Percentiles rank a stretch among this genome's conserved stretches.
Evolutionary conservation across 1,284 basidiomycete species (phyloP).

Genomic region (Trichosporon sp.): DNA sequence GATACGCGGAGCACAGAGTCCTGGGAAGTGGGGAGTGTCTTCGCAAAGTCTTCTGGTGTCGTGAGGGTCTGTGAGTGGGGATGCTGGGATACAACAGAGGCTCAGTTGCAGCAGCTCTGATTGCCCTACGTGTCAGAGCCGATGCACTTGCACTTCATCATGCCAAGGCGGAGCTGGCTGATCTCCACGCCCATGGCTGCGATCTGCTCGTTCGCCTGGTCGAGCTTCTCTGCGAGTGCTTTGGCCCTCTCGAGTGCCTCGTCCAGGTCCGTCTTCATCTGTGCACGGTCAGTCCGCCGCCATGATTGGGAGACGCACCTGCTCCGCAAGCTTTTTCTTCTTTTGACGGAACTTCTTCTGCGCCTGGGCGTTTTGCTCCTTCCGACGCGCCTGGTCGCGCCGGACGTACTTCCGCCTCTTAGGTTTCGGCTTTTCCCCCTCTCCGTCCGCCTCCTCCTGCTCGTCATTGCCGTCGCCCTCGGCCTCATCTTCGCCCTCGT

Average conservation of each 20-base stretch:
- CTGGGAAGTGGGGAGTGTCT: no score
- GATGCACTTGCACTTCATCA: neutral
- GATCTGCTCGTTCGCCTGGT: neutral
- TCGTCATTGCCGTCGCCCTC: neutral
- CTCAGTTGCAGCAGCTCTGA: neutral
- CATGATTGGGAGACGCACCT: slow-evolving; percentile 16
- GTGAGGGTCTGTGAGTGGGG: neutral
- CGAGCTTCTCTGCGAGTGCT: neutral
- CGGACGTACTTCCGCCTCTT: slow-evolving; percentile 21
- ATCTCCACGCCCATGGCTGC: neutral
- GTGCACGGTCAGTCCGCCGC: neutral
- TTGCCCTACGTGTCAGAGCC: neutral
- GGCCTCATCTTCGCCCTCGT: neutral
- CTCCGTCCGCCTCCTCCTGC: neutral
- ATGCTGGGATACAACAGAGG: neutral
- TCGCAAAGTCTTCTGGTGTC: neutral
- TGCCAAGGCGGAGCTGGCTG: neutral
- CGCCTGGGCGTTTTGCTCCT: slow-evolving; percentile 29
- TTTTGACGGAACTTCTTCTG: slow-evolving; percentile 29
- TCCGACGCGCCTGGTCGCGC: slow-evolving; percentile 25
- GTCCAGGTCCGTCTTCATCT: slow-evolving; percentile 16
- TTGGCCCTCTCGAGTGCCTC: neutral
- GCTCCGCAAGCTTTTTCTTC: slow-evolving; percentile 26
- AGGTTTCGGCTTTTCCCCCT: neutral
- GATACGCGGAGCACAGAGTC: no score